These are phyloP conservation scores for Ophiosphaerella herpotricha DNA, from an alignment of 2,329 filamentous ascomycete genomes.

Conservation along the genomic window DNA sequence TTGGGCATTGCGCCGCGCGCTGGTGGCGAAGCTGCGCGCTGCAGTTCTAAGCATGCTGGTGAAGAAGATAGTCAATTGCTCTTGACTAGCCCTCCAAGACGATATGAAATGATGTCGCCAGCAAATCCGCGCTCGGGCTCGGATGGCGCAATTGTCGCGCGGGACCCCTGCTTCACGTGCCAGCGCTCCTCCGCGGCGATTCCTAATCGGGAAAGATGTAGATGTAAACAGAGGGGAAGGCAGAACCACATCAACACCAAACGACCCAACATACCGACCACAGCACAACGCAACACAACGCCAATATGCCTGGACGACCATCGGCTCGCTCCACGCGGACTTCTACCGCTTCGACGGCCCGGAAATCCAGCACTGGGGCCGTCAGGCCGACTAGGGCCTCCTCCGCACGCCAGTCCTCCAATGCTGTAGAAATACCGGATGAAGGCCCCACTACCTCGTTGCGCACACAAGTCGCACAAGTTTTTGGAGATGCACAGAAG, in stretches of 20 bases:
- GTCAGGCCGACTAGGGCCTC: slow-evolving; percentile 54
- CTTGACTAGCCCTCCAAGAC: slow-evolving; percentile 1
- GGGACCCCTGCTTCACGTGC: slow-evolving; percentile 15
- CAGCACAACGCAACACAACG: slow-evolving; percentile 5
- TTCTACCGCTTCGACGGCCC: slow-evolving; percentile 43
- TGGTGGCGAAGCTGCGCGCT: slow-evolving; percentile 69
- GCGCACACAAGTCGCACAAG: slow-evolving; percentile 70
- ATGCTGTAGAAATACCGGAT: slow-evolving; percentile 61
- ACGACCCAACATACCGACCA: slow-evolving; percentile 19
- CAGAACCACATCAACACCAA: slow-evolving; percentile 5
- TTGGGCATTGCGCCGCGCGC: slow-evolving; percentile 60
- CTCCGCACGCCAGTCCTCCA: slow-evolving; percentile 47
- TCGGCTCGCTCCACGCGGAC: slow-evolving; percentile 48
- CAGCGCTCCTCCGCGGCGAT: slow-evolving; percentile 9
- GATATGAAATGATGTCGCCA: slow-evolving; percentile 15
- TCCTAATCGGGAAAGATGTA: slow-evolving; percentile 2
- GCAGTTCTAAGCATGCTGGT: slow-evolving; percentile 69
- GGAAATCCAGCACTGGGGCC: slow-evolving; percentile 45
- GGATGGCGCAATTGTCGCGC: slow-evolving; percentile 30
- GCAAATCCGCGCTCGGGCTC: slow-evolving; percentile 14
- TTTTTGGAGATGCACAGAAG: slow-evolving; percentile 71
- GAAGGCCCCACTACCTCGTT: slow-evolving; percentile 73
- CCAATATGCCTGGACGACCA: slow-evolving; percentile 53
- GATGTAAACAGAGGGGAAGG: slow-evolving; percentile 6
- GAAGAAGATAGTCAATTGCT: background rate